Evolutionary conservation across 225 moss, liverwort and hornwort species (phyloP), one percentile per base, ranked within the genome.

Genomic region (Climacium dendroides): DNA sequence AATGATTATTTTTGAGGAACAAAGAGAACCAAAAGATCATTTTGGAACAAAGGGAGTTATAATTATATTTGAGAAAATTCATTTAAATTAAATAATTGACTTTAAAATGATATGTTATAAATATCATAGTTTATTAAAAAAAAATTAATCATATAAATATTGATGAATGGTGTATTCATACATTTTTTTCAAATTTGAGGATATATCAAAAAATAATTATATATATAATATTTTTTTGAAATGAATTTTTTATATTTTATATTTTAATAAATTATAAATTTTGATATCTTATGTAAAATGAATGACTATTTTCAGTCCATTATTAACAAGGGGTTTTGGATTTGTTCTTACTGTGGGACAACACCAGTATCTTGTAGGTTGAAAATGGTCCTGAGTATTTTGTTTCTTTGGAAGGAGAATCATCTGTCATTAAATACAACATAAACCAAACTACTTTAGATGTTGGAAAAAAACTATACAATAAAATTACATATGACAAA

Each of bases 321-420:
- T 67, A 35, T 83, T 91, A 14, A 76, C 39, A 87, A 15, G 48
- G 13, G 63, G 3, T 43, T 81, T 84, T 25, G 71, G 53, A 35
- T 75, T 78, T 87, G 16, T 85, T 85, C 84, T 90, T 90, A 89
- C 55, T 71, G 19, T 80, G 58, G 2, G 32, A 53, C 75, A 83
- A 53, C 47, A 87, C 70, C 67, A 93, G 65, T 64, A 90, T 93
- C 89, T 50, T 97, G 89, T 94, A 98, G 98, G 96, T 96, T 58
- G 94, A 94, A 66, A 91, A 93, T 83, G 98, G 98, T 85, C 96
- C 96, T 11, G 92, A 94, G 24, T 98, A 98, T 86, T 93, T 80
- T 64, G 90, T 98, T 64, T 71, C 85, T 24, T 91, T 98, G 24
- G 74, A 93, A 7, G 98, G 91, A 66, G 94, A 96, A 88, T 96